Percentiles rank a stretch among this genome's conserved stretches.
phyloP scores from a whole-genome alignment of 2,329 filamentous ascomycete genomes.

The Hysterium pulicare region DNA sequence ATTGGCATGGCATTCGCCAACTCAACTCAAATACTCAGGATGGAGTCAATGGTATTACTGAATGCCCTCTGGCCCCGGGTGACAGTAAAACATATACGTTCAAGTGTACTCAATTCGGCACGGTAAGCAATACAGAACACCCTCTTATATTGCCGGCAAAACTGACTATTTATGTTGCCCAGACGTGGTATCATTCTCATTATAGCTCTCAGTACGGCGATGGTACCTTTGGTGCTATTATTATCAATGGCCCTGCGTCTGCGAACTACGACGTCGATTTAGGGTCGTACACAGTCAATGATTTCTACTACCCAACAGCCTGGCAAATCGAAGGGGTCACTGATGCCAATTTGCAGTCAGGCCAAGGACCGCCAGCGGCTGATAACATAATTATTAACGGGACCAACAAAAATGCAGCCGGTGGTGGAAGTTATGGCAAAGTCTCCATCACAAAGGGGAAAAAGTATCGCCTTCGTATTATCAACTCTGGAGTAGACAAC shows the following conservation, averaged over 20 bases:
- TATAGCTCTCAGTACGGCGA: constrained; percentile 42
- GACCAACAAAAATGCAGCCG: constrained; percentile 35
- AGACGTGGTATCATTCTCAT: constrained; percentile 38
- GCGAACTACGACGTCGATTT: constrained; percentile 55
- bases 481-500: constrained; percentile 45
- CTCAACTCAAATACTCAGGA: constrained; percentile 45
- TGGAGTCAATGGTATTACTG: constrained; percentile 51
- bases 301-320: constrained; percentile 54
- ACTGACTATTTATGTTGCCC: too few species aligned
- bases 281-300: constrained; percentile 55
- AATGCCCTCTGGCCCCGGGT: constrained; percentile 57
- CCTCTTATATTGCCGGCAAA: too few species aligned
- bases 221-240: constrained; percentile 38
- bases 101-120: constrained; percentile 44
- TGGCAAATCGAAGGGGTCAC: constrained; percentile 19
- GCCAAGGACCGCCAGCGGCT: constrained; percentile 26
- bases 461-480: constrained; percentile 54
- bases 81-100: constrained; percentile 53
- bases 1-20: constrained; percentile 62
- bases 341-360: constrained; percentile 25
- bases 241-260: constrained; percentile 40
- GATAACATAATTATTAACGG: constrained; percentile 38
- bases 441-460: constrained; percentile 38
- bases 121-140: too few species aligned
- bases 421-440: constrained; percentile 15